A percentile compares a stretch with the other conserved stretches of the same genome.
phyloP scores from a whole-genome alignment of 176 grass and related monocot species.

The Triticum urartu region DNA sequence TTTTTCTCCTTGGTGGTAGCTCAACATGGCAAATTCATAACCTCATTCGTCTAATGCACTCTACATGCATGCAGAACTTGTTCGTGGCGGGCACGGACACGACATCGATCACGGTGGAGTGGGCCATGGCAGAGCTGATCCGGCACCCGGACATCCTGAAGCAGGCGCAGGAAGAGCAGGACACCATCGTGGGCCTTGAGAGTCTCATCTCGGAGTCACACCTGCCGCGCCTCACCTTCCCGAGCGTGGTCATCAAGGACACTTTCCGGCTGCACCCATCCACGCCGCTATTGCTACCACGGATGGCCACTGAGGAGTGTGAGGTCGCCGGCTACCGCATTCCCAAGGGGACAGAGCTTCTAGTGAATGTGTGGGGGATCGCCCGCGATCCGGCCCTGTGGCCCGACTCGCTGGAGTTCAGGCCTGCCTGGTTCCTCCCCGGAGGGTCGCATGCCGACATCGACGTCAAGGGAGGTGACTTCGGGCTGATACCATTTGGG shows the following conservation, averaged over 20 bases:
- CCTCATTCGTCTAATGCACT: not conserved
- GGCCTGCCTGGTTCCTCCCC: slow-evolving; percentile 38
- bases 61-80: slow-evolving; percentile 42
- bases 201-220: slow-evolving; percentile 53
- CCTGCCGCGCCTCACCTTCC: slow-evolving; percentile 43
- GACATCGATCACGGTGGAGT: slow-evolving; percentile 55
- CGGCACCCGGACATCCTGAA: slow-evolving; percentile 40
- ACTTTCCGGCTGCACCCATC: slow-evolving; percentile 66
- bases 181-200: slow-evolving; percentile 40
- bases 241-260: slow-evolving; percentile 55
- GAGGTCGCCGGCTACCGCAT: slow-evolving; percentile 49
- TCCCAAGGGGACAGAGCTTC: slow-evolving; percentile 28
- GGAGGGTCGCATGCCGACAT: slow-evolving; percentile 25
- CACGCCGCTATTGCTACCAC: slow-evolving; percentile 61
- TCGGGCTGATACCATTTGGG: slow-evolving; percentile 57
- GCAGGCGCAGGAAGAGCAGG: slow-evolving; percentile 51
- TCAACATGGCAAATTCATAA: too few relatives aligned
- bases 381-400: slow-evolving; percentile 44
- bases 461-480: slow-evolving; percentile 45
- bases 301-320: slow-evolving; percentile 43
- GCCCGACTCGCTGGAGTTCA: slow-evolving; percentile 38
- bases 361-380: slow-evolving; percentile 75
- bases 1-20: too few relatives aligned
- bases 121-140: slow-evolving; percentile 58
- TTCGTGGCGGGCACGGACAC: slow-evolving; percentile 65